Percentiles rank a stretch among this genome's conserved stretches.
phyloP scores from a whole-genome alignment of 1,284 basidiomycete genomes.

The Melanopsichium pennsylvanicum region DNA sequence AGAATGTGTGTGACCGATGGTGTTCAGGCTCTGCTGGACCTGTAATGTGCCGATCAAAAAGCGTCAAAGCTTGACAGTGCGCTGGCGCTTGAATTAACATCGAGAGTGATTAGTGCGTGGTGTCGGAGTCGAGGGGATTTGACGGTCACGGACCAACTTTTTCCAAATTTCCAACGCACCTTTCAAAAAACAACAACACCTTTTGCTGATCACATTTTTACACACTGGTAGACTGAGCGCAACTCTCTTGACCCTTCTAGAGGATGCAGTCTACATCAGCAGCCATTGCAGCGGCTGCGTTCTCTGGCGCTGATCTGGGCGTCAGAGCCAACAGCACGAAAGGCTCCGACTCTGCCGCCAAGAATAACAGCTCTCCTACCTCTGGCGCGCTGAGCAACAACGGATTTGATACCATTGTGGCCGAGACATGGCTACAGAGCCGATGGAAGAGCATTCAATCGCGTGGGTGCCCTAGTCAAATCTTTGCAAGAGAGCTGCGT shows the following conservation, averaged over 20 bases:
- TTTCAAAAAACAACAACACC: neutral
- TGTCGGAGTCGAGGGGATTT: too few species aligned
- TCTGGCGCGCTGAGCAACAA: slow-evolving; percentile 7
- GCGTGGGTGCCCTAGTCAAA: too few species aligned
- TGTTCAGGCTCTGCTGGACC: neutral
- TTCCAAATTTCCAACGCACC: neutral
- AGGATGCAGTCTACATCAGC: slow-evolving; percentile 44
- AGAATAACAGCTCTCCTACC: slow-evolving; percentile 11
- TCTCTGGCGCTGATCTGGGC: slow-evolving; percentile 30
- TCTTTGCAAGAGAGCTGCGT: too few species aligned
- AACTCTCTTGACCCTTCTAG: too few species aligned
- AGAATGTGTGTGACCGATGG: too few species aligned
- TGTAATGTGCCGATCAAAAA: too few species aligned
- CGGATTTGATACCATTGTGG: slow-evolving; percentile 35
- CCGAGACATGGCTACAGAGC: slow-evolving; percentile 32
- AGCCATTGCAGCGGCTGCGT: slow-evolving; percentile 37
- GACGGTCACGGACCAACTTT: neutral
- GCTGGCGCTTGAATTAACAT: too few species aligned
- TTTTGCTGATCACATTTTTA: neutral
- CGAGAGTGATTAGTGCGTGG: too few species aligned
- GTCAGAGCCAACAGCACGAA: slow-evolving; percentile 34
- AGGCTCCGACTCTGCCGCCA: slow-evolving; percentile 20
- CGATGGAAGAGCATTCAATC: slow-evolving; percentile 33
- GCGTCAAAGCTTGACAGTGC: too few species aligned
- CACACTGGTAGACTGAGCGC: too few species aligned